phyloP scores from a whole-genome alignment of 2,329 filamentous ascomycete genomes.

The Boeremia exigua region DNA sequence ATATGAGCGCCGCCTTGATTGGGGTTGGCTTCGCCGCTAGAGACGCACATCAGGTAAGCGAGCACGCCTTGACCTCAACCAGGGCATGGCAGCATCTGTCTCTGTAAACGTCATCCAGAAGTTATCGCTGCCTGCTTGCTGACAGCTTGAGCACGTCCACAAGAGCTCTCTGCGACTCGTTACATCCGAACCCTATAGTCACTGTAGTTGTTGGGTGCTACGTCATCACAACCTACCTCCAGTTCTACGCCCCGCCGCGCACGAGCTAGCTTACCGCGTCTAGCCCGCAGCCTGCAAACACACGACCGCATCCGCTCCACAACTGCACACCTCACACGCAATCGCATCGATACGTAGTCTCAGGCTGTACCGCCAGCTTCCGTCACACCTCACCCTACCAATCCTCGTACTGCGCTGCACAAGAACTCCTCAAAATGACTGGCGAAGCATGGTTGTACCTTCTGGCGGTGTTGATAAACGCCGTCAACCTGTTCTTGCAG shows the following conservation, averaged over 20 bases:
- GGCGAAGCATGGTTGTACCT: constrained; percentile 99
- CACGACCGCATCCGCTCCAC: constrained; percentile 37
- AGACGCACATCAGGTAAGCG: constrained; percentile 24
- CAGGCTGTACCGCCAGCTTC: constrained; percentile 18
- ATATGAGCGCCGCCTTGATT: constrained; percentile 14
- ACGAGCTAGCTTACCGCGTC: constrained; percentile 44
- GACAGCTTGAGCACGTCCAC: constrained; percentile 18
- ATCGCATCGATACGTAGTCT: constrained; percentile 20
- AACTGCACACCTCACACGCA: constrained; percentile 25
- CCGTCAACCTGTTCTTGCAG: constrained; percentile 99
- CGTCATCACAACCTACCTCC: constrained; percentile 30
- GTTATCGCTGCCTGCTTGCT: constrained; percentile 33
- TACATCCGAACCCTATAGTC: constrained; percentile 4
- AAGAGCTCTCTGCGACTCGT: constrained; percentile 8
- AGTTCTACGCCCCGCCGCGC: constrained; percentile 36
- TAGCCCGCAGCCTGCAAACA: constrained; percentile 42
- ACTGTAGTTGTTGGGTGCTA: constrained; percentile 20
- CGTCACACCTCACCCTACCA: constrained; percentile 14
- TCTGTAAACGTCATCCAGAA: constrained; percentile 45
- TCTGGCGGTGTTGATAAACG: constrained; percentile 97
- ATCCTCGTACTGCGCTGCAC: constrained; percentile 31
- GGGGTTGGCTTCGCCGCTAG: constrained; percentile 20
- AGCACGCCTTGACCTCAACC: constrained; percentile 29
- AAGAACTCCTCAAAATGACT: constrained; percentile 70
- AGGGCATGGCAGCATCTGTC: constrained; percentile 31